Base-by-base conservation (phyloP, 1,284 basidiomycete genomes). In the Porogramme epimiltina region DNA sequence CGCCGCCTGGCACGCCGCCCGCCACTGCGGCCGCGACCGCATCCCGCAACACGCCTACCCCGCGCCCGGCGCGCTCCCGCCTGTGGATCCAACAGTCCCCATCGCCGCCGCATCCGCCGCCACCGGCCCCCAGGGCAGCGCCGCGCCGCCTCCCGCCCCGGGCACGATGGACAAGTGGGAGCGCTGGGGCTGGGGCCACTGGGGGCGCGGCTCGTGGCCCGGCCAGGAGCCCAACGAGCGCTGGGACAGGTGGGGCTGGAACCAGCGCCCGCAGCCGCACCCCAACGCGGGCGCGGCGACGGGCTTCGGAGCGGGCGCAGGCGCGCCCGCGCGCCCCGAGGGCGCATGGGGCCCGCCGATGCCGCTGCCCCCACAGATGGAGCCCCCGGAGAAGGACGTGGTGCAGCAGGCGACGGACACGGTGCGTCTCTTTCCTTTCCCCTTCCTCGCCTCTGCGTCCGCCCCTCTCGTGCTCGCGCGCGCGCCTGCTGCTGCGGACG, bases 381-480 rank as follows among this genome's bases (percentile, higher is more conserved):
- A 64, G 25, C 70, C 64, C 56, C 70, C 81, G 47, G 68, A 68
- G 51, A 73, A 76, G 44, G 62, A 86, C 4, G 72, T 55, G 34
- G 47, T 59, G 77, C 69, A 72, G 52, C 76, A 80, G 49, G 83
- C 83, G 23, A 72, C 75, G 20, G 82, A 86, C 38, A 75, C 76
- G 23, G 85, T 87, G 50, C 57, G 80, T 72, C 15, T 18, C 33
- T 34, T 24, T 20, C 33, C 18, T 28, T n/a, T 13, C 28, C 28
- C 28, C 28, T 6, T 13, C 28, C 13, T 13, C 8, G 28, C 13
- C 28, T 31, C 28, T n/a, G n/a, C n/a, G n/a, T n/a, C n/a, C n/a
- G n/a, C n/a, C n/a, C n/a, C n/a, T n/a, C n/a, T n/a, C n/a, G n/a
- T n/a, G n/a, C n/a, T n/a, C n/a, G n/a, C n/a, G n/a, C n/a, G n/a